These are phyloP conservation scores for Ogataea pignaliae DNA, from an alignment of 805 yeast genomes.

Conservation along the genomic window DNA sequence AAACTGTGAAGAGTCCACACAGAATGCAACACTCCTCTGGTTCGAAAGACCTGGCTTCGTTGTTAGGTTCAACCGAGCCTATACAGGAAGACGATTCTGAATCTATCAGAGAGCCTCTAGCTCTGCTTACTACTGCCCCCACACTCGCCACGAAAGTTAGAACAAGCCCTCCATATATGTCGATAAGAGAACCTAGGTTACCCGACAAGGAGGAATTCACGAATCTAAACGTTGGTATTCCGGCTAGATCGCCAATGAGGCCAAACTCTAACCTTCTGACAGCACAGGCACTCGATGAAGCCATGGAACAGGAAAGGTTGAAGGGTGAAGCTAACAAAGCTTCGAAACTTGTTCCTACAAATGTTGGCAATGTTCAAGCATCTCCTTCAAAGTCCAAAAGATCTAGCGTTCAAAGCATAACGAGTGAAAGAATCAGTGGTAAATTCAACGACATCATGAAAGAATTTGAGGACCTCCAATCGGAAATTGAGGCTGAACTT, in stretches of 20 bases:
- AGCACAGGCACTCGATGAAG: not conserved
- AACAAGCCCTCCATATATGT: not conserved
- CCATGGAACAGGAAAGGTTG: not conserved
- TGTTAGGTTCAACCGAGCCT: conserved; percentile 13
- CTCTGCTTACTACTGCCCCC: conserved; percentile 16
- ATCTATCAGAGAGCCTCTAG: conserved; percentile 16
- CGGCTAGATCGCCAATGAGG: conserved; percentile 30
- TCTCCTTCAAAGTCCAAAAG: not conserved
- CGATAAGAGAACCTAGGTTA: conserved; percentile 10
- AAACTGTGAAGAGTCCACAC: conserved; percentile 10
- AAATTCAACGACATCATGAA: conserved; percentile 30
- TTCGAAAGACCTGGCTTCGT: conserved; percentile 9
- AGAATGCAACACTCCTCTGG: conserved; percentile 13
- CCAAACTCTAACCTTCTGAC: conserved; percentile 14
- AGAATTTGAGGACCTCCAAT: conserved; percentile 26
- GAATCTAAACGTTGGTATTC: conserved; percentile 22
- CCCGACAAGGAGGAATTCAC: conserved; percentile 26
- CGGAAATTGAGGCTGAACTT: conserved; percentile 22
- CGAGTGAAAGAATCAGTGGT: conserved; percentile 17
- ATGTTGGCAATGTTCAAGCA: not conserved
- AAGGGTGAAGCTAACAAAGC: not conserved
- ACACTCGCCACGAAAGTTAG: not conserved
- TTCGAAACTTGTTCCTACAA: conserved; percentile 3
- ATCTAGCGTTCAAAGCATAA: conserved; percentile 2
- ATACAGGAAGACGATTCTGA: conserved; percentile 18